These are phyloP conservation scores for Cairneyella variabilis DNA, from an alignment of 495 filamentous ascomycete genomes.

Conservation along the genomic window DNA sequence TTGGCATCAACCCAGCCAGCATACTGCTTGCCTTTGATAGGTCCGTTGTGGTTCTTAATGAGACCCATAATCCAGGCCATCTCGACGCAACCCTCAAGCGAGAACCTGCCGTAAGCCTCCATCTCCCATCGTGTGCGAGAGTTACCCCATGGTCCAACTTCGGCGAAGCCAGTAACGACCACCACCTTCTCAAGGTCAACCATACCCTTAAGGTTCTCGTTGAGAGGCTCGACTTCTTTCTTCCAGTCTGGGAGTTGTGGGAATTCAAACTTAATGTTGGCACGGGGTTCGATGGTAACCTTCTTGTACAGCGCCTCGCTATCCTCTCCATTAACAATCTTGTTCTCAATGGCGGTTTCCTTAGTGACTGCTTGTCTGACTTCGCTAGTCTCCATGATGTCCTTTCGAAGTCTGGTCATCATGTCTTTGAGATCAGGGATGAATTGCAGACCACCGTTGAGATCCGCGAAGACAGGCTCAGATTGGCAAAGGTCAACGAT, in stretches of 20 bases:
- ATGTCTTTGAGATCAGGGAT: slow-evolving; percentile 94
- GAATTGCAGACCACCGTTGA: slow-evolving; percentile 97
- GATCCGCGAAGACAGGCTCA: slow-evolving; percentile 93
- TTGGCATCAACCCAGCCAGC: slow-evolving; percentile 97
- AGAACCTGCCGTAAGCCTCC: slow-evolving; percentile 96
- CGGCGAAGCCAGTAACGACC: slow-evolving; percentile 93
- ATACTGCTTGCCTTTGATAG: slow-evolving; percentile 93
- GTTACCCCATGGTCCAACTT: slow-evolving; percentile 98
- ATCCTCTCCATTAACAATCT: slow-evolving; percentile 91
- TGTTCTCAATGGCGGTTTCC: slow-evolving; percentile 95
- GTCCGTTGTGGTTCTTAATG: slow-evolving; percentile 98
- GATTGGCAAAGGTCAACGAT: slow-evolving; percentile 95
- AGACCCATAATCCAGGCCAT: slow-evolving; percentile 99
- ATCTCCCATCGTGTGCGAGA: slow-evolving; percentile 98
- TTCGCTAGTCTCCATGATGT: slow-evolving; percentile 91
- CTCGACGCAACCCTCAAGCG: slow-evolving; percentile 94
- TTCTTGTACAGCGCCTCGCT: slow-evolving; percentile 92
- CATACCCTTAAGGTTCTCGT: slow-evolving; percentile 88
- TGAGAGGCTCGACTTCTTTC: slow-evolving; percentile 81
- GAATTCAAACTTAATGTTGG: slow-evolving; percentile 97
- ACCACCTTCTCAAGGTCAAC: slow-evolving; percentile 97
- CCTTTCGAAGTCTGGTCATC: slow-evolving; percentile 85
- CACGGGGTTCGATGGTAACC: slow-evolving; percentile 85
- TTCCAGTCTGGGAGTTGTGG: slow-evolving; percentile 88
- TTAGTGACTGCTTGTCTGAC: slow-evolving; percentile 90